A percentile compares a stretch with the other conserved stretches of the same genome.
These are phyloP conservation scores for Achlya hypogyna DNA, from an alignment of 352 stramenopile genomes.

Conservation along the genomic window DNA sequence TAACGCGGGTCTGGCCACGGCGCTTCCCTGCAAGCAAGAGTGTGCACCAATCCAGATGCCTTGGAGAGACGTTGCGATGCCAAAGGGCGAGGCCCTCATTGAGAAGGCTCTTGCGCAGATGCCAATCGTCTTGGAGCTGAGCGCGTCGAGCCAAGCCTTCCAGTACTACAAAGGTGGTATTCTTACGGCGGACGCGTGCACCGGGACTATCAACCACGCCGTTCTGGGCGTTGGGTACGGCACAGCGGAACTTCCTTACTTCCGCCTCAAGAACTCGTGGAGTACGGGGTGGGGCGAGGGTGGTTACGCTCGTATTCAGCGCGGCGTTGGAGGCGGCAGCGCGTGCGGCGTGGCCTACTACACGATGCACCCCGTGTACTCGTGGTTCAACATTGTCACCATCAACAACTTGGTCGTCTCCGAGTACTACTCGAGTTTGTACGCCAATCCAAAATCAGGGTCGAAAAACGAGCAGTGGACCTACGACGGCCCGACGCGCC, in stretches of 20 bases:
- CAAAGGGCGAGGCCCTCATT: background rate
- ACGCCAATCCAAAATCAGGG: background rate
- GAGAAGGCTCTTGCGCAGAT: background rate
- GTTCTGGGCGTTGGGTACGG: conserved; percentile 94
- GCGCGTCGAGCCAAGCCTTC: conserved; percentile 87
- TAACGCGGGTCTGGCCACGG: background rate
- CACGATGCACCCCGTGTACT: background rate
- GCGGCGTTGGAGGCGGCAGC: background rate
- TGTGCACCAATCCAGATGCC: background rate
- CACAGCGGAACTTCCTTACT: conserved; percentile 31
- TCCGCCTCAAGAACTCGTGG: conserved; percentile 98
- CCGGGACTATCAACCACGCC: conserved; percentile 90
- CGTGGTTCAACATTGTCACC: background rate
- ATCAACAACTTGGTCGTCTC: background rate
- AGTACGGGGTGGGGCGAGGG: conserved; percentile 89
- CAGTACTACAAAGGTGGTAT: conserved; percentile 96
- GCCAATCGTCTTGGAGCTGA: conserved; percentile 53
- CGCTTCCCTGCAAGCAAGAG: background rate
- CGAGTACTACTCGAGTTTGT: background rate
- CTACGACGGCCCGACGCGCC: background rate
- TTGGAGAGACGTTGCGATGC: background rate
- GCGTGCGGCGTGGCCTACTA: background rate
- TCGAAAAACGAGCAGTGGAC: background rate
- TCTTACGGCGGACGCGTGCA: conserved; percentile 59
- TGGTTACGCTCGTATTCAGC: conserved; percentile 90